Evolutionary conservation across 164 flowering plant genomes (phyloP).

Genomic region (Paratinospora sagittata): DNA sequence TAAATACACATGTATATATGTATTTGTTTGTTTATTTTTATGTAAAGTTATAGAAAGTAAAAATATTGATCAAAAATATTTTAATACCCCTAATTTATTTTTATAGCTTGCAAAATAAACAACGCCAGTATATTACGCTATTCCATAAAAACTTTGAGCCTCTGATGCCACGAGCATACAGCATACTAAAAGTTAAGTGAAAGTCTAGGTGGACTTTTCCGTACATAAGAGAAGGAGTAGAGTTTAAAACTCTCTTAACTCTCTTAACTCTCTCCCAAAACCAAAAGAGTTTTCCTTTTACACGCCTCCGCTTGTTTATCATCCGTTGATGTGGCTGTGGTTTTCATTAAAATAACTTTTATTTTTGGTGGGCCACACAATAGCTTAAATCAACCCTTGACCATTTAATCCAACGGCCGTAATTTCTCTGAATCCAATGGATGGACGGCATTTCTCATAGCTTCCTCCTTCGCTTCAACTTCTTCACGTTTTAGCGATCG

Average conservation of each 20-base stretch:
- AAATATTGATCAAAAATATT: too few species aligned
- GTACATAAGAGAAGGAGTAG: not conserved
- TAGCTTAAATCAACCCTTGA: not conserved
- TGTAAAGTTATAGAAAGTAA: too few species aligned
- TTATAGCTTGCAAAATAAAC: too few species aligned
- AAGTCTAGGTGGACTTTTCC: not conserved
- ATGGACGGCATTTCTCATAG: not conserved
- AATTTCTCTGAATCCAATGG: not conserved
- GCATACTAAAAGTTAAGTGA: not conserved
- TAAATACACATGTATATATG: too few species aligned
- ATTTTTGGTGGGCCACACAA: too few species aligned
- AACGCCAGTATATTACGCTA: too few species aligned
- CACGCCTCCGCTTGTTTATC: not conserved
- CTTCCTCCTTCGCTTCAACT: not conserved
- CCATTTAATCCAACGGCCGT: not conserved
- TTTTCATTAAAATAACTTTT: not conserved
- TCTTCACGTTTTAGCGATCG: not conserved
- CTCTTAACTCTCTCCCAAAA: not conserved
- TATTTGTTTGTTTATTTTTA: too few species aligned
- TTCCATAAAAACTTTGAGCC: too few species aligned
- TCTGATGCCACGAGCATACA: not conserved
- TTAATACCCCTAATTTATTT: too few species aligned
- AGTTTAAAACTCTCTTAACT: not conserved
- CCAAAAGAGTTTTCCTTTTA: not conserved
- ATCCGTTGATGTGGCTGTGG: not conserved